phyloP scores from a whole-genome alignment of 768 basidiomycete species.

The Termitomyces heimii region DNA sequence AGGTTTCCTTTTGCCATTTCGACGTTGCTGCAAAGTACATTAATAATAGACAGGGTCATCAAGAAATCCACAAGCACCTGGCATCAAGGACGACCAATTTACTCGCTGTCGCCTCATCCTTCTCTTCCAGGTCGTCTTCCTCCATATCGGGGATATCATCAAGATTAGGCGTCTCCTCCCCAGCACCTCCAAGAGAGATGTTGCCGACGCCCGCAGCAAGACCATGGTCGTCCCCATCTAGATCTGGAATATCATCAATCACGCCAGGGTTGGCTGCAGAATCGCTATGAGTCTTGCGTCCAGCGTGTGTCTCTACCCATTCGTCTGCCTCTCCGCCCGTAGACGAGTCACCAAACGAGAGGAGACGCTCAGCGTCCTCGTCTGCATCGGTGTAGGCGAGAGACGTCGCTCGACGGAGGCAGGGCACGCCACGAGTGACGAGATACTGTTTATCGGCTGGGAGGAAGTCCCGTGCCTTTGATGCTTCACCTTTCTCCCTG shows the following conservation, averaged over 20 bases:
- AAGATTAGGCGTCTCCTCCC: slow-evolving; percentile 78
- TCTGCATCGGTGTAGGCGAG: slow-evolving; percentile 93
- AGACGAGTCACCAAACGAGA: slow-evolving; percentile 71
- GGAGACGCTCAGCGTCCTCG: slow-evolving; percentile 91
- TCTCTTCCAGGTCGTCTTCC: slow-evolving; percentile 85
- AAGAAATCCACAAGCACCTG: slow-evolving; percentile 32
- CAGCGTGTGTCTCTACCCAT: slow-evolving; percentile 98
- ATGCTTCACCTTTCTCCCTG: slow-evolving; percentile 91
- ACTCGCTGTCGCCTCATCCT: slow-evolving; percentile 80
- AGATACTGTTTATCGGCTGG: slow-evolving; percentile 96
- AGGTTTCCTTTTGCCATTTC: slow-evolving; percentile 76
- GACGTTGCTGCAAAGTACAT: slow-evolving; percentile 36
- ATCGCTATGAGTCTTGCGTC: slow-evolving; percentile 50
- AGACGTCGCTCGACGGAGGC: slow-evolving; percentile 87
- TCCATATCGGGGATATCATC: slow-evolving; percentile 99
- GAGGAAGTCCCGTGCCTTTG: slow-evolving; percentile 87
- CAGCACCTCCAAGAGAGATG: slow-evolving; percentile 35
- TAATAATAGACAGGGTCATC: neutral
- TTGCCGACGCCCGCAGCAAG: slow-evolving; percentile 39
- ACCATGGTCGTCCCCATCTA: slow-evolving; percentile 49
- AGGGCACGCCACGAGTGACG: slow-evolving; percentile 93
- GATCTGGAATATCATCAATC: slow-evolving; percentile 86
- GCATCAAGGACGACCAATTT: slow-evolving; percentile 40
- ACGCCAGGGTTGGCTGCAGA: slow-evolving; percentile 52
- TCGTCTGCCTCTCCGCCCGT: slow-evolving; percentile 66